A percentile compares a stretch with the other conserved stretches of the same genome.
These are phyloP conservation scores for Quercus parvula DNA, from an alignment of 306 rosid genomes.

Conservation along the genomic window DNA sequence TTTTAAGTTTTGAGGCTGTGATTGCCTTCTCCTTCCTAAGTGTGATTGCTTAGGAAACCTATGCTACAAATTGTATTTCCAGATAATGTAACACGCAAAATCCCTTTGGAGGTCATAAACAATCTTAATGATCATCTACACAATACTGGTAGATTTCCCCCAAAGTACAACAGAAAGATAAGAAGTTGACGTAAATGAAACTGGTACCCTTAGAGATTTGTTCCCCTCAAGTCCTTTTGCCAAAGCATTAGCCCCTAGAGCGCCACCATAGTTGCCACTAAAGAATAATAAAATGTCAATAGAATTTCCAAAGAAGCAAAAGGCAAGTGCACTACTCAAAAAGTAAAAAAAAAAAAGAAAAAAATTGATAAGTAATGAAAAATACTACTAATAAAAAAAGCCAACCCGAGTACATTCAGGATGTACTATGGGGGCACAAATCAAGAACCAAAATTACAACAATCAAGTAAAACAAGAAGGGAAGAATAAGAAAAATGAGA, in stretches of 20 bases:
- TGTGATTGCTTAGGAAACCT: too few species aligned
- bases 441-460: too few species aligned
- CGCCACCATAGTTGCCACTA: slow-evolving; percentile 98
- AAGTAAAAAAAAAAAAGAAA: not conserved
- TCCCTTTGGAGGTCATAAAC: not conserved
- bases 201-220: slow-evolving; percentile 80
- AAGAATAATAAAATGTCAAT: slow-evolving; percentile 28
- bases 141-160: not conserved
- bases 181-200: slow-evolving; percentile 22
- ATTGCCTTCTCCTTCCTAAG: too few species aligned
- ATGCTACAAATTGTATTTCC: not conserved
- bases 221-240: slow-evolving; percentile 90
- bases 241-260: slow-evolving; percentile 94
- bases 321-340: slow-evolving; percentile 12
- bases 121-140: not conserved
- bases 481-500: too few species aligned
- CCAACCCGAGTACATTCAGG: too few species aligned
- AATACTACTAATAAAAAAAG: too few species aligned
- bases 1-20: too few species aligned
- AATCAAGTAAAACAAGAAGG: too few species aligned
- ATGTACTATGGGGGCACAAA: too few species aligned
- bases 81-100: not conserved
- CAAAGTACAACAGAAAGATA: slow-evolving; percentile 1
- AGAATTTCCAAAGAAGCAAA: slow-evolving; percentile 21
- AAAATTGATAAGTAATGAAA: too few species aligned